Evolutionary conservation across 2,329 filamentous ascomycete genomes (phyloP).

Genomic region (Colletotrichum endophyticum): DNA sequence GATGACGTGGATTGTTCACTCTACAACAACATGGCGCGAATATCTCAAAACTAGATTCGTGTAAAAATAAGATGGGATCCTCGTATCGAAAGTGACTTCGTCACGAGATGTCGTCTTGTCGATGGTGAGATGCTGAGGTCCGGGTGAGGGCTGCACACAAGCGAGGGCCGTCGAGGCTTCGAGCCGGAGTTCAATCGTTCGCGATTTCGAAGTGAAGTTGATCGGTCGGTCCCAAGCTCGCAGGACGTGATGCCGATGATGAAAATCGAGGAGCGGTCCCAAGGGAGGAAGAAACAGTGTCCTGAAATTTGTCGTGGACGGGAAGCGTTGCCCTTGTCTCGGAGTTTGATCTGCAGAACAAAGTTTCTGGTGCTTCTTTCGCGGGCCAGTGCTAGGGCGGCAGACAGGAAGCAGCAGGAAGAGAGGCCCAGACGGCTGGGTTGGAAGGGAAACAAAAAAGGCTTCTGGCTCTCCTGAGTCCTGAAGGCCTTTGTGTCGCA

Average conservation of each 20-base stretch:
- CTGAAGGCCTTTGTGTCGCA: constrained; percentile 45
- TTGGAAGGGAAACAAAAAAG: background rate
- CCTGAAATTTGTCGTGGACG: constrained; percentile 2
- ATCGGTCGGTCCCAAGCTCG: background rate
- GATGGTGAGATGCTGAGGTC: background rate
- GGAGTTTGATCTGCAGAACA: constrained; percentile 29
- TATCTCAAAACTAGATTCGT: background rate
- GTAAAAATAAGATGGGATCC: background rate
- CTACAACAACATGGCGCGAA: constrained; percentile 6
- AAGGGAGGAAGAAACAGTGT: background rate
- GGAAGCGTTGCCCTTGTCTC: constrained; percentile 16
- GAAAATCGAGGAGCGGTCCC: constrained; percentile 3
- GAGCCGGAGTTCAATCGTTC: background rate
- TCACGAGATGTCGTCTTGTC: background rate
- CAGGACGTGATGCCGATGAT: constrained; percentile 6
- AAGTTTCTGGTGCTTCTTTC: constrained; percentile 24
- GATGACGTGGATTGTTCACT: background rate
- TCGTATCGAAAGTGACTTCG: background rate
- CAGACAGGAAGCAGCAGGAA: constrained; percentile 19
- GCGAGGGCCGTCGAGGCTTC: constrained; percentile 1
- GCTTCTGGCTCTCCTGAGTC: constrained; percentile 24
- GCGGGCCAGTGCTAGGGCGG: background rate
- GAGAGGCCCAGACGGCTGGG: constrained; percentile 24
- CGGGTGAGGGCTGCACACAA: background rate
- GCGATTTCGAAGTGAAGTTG: background rate